phyloP scores from a whole-genome alignment of 805 yeast species.

The Naumovozyma castellii region DNA sequence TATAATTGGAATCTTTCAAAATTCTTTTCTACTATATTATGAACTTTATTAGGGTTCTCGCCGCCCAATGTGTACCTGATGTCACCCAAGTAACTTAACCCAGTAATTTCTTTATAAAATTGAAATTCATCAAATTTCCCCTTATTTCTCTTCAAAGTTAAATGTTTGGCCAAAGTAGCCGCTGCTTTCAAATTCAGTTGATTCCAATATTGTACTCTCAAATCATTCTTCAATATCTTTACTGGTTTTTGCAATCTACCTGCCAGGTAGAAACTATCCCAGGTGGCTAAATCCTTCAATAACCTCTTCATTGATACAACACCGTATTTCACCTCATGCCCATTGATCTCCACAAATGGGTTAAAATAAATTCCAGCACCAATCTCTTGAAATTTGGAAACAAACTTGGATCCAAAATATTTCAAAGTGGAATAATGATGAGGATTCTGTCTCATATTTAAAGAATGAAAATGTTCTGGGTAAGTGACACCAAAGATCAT shows the following conservation, averaged over 20 bases:
- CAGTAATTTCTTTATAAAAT: slow-evolving; percentile 68
- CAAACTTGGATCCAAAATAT: slow-evolving; percentile 47
- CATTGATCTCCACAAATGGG: slow-evolving; percentile 66
- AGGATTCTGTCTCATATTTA: slow-evolving; percentile 58
- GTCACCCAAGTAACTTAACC: slow-evolving; percentile 82
- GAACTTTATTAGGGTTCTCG: slow-evolving; percentile 83
- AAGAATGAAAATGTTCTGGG: slow-evolving; percentile 66
- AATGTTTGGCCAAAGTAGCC: slow-evolving; percentile 43
- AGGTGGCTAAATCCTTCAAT: slow-evolving; percentile 61
- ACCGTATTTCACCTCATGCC: slow-evolving; percentile 71
- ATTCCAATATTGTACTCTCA: slow-evolving; percentile 54
- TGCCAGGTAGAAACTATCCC: slow-evolving; percentile 81
- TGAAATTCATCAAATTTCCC: slow-evolving; percentile 46
- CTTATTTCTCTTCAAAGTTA: slow-evolving; percentile 28
- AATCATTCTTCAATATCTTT: slow-evolving; percentile 56
- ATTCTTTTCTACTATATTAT: slow-evolving; percentile 77
- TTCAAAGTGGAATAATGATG: slow-evolving; percentile 68
- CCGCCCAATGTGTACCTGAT: slow-evolving; percentile 78
- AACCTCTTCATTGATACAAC: slow-evolving; percentile 57
- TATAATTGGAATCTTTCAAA: slow-evolving; percentile 55
- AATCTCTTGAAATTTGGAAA: slow-evolving; percentile 49
- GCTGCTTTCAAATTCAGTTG: slow-evolving; percentile 74
- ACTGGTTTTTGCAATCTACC: slow-evolving; percentile 95
- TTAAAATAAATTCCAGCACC: slow-evolving; percentile 94
- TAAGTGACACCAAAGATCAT: slow-evolving; percentile 72